Base-by-base conservation (phyloP, 352 stramenopile species). In the Pythium volutum region DNA sequence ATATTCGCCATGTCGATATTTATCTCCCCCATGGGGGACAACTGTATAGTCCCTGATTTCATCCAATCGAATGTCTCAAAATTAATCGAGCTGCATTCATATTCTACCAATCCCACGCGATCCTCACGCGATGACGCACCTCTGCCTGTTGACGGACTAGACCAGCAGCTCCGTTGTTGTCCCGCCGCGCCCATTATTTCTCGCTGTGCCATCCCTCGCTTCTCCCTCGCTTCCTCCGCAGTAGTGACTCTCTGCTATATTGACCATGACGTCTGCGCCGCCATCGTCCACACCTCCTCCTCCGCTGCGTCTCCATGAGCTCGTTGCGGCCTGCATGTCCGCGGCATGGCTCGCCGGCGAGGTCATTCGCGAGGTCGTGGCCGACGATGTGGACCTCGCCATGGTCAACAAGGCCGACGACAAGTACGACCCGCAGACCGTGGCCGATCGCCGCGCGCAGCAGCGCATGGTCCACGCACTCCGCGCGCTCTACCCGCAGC, bases 341-440 rank as follows among this genome's bases (percentile, higher is more conserved):
- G 77, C 70, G 25, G 76, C 70, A 34, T 69, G 69, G 33, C 69
- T 74, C 51, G 82, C 80, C 16, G 82, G 82, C 38, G 64, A 74
- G 43, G 82, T 90, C 3, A 89, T 92, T 62, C 83, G 80, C 52
- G 75, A 87, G 31, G 83, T 90, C 46, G 80, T 89, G 38, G 59
- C 64, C 9, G 61, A 77, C 27, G 74, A 76, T 39, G 65, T 71
- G 27, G 74, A 82, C 34, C 76, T 92, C 31, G 73, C 73, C 20
- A 68, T 89, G 53, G 78, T 92, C 66, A 92, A 88, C 75, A 92
- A 92, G 64, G 74, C 80, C 42, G 82, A 84, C 52, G 75, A 74
- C 55, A 72, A 75, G 46, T 92, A 87, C 68, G 83, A 92, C 59
- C 83, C 83, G 55, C 83, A 92, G 71, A 92, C 83, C 8, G 70